Evolutionary conservation across 805 yeast genomes (phyloP).

Genomic region (Saturnispora kantuleensis): DNA sequence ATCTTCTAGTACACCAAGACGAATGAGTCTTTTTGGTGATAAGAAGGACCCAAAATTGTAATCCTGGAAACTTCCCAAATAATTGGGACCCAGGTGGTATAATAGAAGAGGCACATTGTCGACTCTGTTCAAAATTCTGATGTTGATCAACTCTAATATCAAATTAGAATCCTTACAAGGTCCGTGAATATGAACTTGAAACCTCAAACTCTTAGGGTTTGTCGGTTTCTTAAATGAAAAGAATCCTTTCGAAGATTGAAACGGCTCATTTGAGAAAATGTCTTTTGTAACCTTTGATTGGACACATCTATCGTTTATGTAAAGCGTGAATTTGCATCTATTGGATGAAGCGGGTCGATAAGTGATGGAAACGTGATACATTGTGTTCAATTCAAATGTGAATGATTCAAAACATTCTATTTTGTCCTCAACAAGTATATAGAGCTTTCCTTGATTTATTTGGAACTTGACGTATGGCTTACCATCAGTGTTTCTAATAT

Average conservation of each 20-base stretch:
- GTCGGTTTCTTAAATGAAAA: neutral
- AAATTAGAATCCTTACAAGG: neutral
- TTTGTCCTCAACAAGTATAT: neutral
- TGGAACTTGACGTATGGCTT: neutral
- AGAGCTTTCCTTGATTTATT: constrained; percentile 1
- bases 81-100: constrained; percentile 35
- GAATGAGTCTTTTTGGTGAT: neutral
- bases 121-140: constrained; percentile 21
- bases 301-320: neutral
- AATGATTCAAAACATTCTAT: constrained; percentile 4
- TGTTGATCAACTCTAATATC: constrained; percentile 11
- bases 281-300: constrained; percentile 1
- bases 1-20: neutral
- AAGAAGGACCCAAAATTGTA: constrained; percentile 28
- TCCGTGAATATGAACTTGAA: neutral
- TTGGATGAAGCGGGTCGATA: neutral
- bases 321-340: constrained; percentile 1
- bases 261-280: neutral
- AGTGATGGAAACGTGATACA: constrained; percentile 1
- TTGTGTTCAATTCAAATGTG: constrained; percentile 1
- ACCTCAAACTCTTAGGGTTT: neutral
- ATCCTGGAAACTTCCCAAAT: constrained; percentile 37
- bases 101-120: constrained; percentile 12
- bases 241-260: neutral
- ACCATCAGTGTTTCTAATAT: neutral